Evolutionary conservation across 2,329 filamentous ascomycete genomes (phyloP), one percentile per base, ranked within the genome.

Genomic region (Rhynchosporium agropyri): DNA sequence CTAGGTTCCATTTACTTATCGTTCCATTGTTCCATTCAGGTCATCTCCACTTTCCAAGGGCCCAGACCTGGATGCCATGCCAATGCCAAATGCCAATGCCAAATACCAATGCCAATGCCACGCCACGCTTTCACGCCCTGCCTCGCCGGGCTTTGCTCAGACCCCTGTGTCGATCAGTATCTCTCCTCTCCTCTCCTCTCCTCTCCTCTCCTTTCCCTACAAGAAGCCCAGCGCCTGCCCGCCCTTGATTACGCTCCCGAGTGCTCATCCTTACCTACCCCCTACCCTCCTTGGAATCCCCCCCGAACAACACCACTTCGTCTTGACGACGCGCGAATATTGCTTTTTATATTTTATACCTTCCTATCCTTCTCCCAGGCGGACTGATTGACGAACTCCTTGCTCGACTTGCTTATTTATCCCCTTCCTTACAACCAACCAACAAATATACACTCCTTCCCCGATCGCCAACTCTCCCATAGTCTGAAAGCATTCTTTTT

Each of bases 261-360:
- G 38, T 15, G 6, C n/a, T 20, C 33, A 29, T 40, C 46, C 57
- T 36, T 29, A 29, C 36, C 40, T 40, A n/a, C n/a, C 59, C 48
- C 26, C 20, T 59, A n/a, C 40, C 49, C 26, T 50, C 56, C 56
- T 46, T 63, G 36, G 43, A 58, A 56, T 46, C 26, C 50, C 20
- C 20, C 26, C 33, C 5, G 20, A 20, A 20, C 20, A 46, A 13
- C 50, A 51, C 56, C 50, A 36, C 55, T 46, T 46, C 45, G 61
- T 63, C 61, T 63, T 45, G 61, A 63, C 49, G 61, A 63, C 61
- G 58, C n/a, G 20, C 57, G 28, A 51, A n/a, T n/a, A 13, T 0
- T 29, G n/a, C 3, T 51, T 13, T 31, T 10, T 13, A 49, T 49
- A 10, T 26, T 15, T 15, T 20, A 40, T 40, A 40, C 8, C 43